Evolutionary conservation across 2,329 filamentous ascomycete species (phyloP).

Genomic region (Diaporthe ampelina): DNA sequence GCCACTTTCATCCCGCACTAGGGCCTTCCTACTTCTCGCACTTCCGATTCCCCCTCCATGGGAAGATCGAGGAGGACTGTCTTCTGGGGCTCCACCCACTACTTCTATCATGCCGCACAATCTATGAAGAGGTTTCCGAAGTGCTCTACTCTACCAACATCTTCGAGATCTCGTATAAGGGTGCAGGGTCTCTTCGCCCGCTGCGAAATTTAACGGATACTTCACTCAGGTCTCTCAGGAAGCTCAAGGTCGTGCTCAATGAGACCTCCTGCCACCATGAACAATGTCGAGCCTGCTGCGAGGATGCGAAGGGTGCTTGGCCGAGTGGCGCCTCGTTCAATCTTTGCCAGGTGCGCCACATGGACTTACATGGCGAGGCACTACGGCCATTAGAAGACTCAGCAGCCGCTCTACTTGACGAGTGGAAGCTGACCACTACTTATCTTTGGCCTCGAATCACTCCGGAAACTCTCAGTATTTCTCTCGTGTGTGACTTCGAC

Average conservation of each 20-base stretch:
- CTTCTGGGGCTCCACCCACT: neutral
- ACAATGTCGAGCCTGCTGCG: neutral
- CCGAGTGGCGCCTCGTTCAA: too few species aligned
- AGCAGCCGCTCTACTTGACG: neutral
- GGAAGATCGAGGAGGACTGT: too few species aligned
- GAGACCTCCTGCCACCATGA: neutral
- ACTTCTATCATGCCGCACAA: neutral
- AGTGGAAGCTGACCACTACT: neutral
- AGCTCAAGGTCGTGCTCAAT: slow-evolving; percentile 1
- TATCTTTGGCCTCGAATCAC: neutral
- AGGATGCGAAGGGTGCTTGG: too few species aligned
- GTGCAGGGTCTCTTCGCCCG: neutral
- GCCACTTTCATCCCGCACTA: neutral
- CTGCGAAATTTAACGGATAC: neutral
- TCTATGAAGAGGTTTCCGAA: neutral
- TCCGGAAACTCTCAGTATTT: neutral
- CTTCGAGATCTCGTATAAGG: neutral
- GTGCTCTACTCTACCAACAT: neutral
- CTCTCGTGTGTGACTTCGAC: slow-evolving; percentile 9
- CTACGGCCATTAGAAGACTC: neutral
- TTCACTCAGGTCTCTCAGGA: neutral
- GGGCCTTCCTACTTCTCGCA: neutral
- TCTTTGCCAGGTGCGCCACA: too few species aligned
- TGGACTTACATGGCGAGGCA: neutral
- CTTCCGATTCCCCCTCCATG: too few species aligned